These are phyloP conservation scores for Pseudonitzschia delicatissima DNA, from an alignment of 108 stramenopile genomes.

Conservation along the genomic window DNA sequence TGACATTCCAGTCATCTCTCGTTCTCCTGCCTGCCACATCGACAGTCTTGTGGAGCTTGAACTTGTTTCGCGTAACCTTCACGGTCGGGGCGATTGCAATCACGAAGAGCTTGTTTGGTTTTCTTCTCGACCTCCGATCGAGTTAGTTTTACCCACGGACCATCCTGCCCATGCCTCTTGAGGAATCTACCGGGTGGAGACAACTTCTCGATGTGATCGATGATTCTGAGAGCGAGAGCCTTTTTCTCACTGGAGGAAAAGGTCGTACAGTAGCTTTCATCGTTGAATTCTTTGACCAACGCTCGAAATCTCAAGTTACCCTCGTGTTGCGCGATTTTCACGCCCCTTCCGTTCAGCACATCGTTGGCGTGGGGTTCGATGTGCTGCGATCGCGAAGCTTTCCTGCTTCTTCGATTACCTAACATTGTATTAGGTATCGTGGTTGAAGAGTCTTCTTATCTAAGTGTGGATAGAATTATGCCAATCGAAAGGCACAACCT, in stretches of 20 bases:
- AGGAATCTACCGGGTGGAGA: conserved; percentile 81
- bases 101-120: conserved; percentile 71
- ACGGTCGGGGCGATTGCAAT: conserved; percentile 78
- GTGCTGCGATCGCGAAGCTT: not conserved
- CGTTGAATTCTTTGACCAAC: conserved; percentile 55
- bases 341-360: conserved; percentile 74
- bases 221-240: conserved; percentile 72
- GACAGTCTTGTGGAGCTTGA: conserved; percentile 60
- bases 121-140: conserved; percentile 63
- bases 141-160: conserved; percentile 72
- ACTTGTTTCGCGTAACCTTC: conserved; percentile 64
- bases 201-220: conserved; percentile 58
- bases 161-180: conserved; percentile 61
- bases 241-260: conserved; percentile 71
- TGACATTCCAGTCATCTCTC: conserved; percentile 39
- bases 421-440: too few species aligned
- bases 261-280: conserved; percentile 53
- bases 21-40: conserved; percentile 32
- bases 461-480: not conserved
- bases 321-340: conserved; percentile 74
- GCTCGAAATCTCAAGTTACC: conserved; percentile 80
- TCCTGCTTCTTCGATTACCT: not conserved
- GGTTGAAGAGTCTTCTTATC: too few species aligned
- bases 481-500: not conserved
- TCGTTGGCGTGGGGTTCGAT: conserved; percentile 66